Evolutionary conservation across 78 protist species (phyloP).

Genomic region (Tieghemostelium lacteum): DNA sequence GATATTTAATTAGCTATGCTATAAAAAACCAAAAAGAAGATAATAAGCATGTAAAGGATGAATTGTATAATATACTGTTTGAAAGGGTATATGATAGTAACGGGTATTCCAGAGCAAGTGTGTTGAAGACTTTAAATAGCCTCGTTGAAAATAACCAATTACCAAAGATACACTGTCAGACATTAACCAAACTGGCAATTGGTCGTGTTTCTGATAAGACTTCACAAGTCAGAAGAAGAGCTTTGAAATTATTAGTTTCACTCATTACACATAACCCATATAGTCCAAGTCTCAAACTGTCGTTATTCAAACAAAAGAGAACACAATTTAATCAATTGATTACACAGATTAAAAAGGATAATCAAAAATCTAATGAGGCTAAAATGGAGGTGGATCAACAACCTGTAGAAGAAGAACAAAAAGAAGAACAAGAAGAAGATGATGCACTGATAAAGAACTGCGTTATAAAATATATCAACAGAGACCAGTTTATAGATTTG

Average conservation of each 20-base stretch:
- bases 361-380: neutral
- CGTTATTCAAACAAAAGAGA: neutral
- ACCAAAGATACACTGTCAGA: neutral
- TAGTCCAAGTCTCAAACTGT: neutral
- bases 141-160: neutral
- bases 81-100: conserved; percentile 28
- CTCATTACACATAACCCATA: conserved; percentile 21
- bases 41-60: neutral
- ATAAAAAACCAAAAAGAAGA: neutral
- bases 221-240: conserved; percentile 39
- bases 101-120: conserved; percentile 36
- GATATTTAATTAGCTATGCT: conserved; percentile 12
- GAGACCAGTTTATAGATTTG: conserved; percentile 2
- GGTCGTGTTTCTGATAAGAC: conserved; percentile 50
- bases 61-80: conserved; percentile 16
- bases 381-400: neutral
- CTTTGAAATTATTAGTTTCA: conserved; percentile 10
- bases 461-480: neutral
- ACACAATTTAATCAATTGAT: neutral
- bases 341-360: neutral
- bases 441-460: neutral
- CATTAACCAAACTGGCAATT: conserved; percentile 1
- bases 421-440: neutral
- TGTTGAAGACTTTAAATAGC: conserved; percentile 6
- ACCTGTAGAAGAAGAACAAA: neutral